Base-by-base conservation (phyloP, 192 early-diverging fungal genomes). In the Coemansia biformis region DNA sequence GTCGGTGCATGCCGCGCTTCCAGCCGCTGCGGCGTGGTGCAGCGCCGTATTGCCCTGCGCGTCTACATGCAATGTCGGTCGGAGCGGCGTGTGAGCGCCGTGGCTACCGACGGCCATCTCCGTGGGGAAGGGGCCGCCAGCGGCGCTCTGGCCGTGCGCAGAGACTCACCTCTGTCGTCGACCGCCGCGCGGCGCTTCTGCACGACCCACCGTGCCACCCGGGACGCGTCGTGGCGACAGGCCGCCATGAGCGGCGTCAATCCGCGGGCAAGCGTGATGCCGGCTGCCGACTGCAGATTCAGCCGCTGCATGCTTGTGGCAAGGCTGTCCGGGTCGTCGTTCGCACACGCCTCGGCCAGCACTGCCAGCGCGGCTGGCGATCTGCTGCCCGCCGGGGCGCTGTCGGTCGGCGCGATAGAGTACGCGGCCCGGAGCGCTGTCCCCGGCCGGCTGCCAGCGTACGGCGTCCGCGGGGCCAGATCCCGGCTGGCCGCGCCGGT, bases 171-270 rank as follows among this genome's bases (percentile, higher is more conserved):
- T 60, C 57, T 59, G 49, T 48, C 55, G 42, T 60, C 57, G 13
- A 57, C 10, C 8, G 48, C 14, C 2, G 11, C 30, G 11, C 38
- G 44, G 24, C 57, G 57, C 48, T 60, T 72, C 16, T 38, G 43
- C 29, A 44, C 50, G 28, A 64, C 45, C 68, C 68, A 72, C 15
- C 41, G 41, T 14, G 42, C 52, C 16, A 64, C 39, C n/a, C 47
- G 49, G 5, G 37, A 34, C 16, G 68, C 51, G 24, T 51, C 54
- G 45, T 63, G 51, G 33, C 39, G 52, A 51, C 60, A 59, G 2
- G 68, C 68, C 34, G 59, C 51, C 37, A 60, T 64, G 23, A 72
- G 62, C 15, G 45, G 62, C 18, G 57, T 60, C 15, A 33, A 33
- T 10, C 49, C 57, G 37, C 59, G 37, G 9, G 37, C 32, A 28